A percentile compares a stretch with the other conserved stretches of the same genome.
These are phyloP conservation scores for Spathaspora gorwiae DNA, from an alignment of 805 yeast genomes.

Conservation along the genomic window DNA sequence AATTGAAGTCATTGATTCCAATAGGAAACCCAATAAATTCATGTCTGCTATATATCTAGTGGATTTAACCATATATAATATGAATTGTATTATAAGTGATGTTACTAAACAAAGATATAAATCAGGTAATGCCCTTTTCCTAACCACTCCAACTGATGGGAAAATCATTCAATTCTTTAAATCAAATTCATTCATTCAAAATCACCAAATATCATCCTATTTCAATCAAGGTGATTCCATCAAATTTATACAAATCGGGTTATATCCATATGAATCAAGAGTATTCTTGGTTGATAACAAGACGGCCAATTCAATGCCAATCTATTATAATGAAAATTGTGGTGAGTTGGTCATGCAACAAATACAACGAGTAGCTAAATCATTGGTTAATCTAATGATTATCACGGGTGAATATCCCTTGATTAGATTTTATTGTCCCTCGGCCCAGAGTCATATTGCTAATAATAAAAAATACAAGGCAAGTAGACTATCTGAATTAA, in stretches of 20 bases:
- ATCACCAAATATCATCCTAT: conserved; percentile 24
- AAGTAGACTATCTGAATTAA: conserved; percentile 55
- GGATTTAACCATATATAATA: conserved; percentile 61
- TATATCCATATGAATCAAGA: conserved; percentile 62
- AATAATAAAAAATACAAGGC: conserved; percentile 30
- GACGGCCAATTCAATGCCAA: conserved; percentile 57
- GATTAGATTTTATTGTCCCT: conserved; percentile 63
- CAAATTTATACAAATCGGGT: conserved; percentile 32
- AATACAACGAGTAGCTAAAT: conserved; percentile 53
- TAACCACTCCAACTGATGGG: conserved; percentile 41
- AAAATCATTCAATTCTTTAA: conserved; percentile 26
- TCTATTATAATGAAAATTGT: conserved; percentile 66
- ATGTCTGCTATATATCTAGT: conserved; percentile 78
- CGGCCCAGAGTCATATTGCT: conserved; percentile 43
- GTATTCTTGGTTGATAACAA: conserved; percentile 62
- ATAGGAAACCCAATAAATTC: conserved; percentile 55
- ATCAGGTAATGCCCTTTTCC: conserved; percentile 65
- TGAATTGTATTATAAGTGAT: conserved; percentile 78
- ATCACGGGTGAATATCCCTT: conserved; percentile 86
- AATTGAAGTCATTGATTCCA: conserved; percentile 58
- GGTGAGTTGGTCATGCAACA: conserved; percentile 56
- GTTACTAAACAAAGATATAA: conserved; percentile 68
- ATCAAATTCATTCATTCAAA: conserved; percentile 20
- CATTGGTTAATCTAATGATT: conserved; percentile 69
- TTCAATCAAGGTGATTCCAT: conserved; percentile 28